Evolutionary conservation across 192 early-diverging fungal genomes (phyloP).

Genomic region (Coemansia sp.): DNA sequence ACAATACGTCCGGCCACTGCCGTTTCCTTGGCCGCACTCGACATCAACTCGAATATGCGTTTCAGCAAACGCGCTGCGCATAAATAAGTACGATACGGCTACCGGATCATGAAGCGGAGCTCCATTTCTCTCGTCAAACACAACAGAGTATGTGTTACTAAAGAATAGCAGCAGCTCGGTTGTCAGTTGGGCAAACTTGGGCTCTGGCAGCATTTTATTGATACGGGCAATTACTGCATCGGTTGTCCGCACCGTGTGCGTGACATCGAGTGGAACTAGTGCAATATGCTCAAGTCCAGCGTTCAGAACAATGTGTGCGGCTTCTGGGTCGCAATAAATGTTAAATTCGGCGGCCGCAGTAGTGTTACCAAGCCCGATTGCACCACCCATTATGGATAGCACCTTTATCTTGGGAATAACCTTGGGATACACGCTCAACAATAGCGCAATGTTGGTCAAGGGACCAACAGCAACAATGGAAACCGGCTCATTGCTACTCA

Average conservation of each 20-base stretch:
- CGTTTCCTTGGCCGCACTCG: conserved; percentile 6
- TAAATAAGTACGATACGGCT: conserved; percentile 27
- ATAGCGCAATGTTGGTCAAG: conserved; percentile 51
- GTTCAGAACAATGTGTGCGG: conserved; percentile 28
- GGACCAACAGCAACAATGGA: conserved; percentile 45
- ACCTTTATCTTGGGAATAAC: conserved; percentile 33
- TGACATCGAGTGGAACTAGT: conserved; percentile 29
- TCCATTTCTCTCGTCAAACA: conserved; percentile 17
- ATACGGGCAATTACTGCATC: conserved; percentile 22
- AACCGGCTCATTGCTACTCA: conserved; percentile 16
- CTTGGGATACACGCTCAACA: conserved; percentile 51
- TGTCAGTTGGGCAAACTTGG: conserved; percentile 20
- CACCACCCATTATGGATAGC: conserved; percentile 53
- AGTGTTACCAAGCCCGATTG: conserved; percentile 22
- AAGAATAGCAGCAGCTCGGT: conserved; percentile 19
- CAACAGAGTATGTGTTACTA: conserved; percentile 9
- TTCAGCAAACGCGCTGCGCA: conserved; percentile 18
- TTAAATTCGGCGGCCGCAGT: conserved; percentile 39
- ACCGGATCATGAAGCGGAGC: conserved; percentile 34
- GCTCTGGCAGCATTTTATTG: not conserved
- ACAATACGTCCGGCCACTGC: conserved; percentile 15
- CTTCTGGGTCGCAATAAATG: conserved; percentile 38
- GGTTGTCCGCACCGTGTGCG: conserved; percentile 15
- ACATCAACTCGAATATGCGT: conserved; percentile 16
- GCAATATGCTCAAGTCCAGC: conserved; percentile 25